A percentile compares a stretch with the other conserved stretches of the same genome.
Conservation (phyloP, 768 basidiomycete genomes). For the Boletellus sp. region DNA sequence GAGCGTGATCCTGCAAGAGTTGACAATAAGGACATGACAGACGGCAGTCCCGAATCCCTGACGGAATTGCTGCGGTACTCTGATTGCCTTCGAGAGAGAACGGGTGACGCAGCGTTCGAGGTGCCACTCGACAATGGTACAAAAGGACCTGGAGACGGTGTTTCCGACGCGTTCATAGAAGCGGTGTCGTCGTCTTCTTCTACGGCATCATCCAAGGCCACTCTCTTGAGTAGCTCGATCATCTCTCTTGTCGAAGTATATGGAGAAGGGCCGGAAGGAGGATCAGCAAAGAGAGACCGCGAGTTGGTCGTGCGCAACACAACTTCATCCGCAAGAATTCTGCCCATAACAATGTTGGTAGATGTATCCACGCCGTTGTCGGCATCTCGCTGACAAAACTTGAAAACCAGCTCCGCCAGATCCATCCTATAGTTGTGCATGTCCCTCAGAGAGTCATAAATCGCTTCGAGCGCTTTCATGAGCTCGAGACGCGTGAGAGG, state of each 20-base stretch:
- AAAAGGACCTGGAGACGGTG: constrained; percentile 35
- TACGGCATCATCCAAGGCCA: constrained; percentile 34
- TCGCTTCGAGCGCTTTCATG: constrained; percentile 52
- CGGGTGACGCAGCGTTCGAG: constrained; percentile 45
- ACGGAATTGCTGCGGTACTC: constrained; percentile 44
- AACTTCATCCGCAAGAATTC: constrained; percentile 65
- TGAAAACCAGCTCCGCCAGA: constrained; percentile 52
- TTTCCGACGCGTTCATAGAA: constrained; percentile 38
- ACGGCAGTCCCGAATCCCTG: constrained; percentile 49
- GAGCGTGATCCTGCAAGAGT: constrained; percentile 63
- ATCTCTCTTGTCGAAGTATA: constrained; percentile 22
- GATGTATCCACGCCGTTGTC: constrained; percentile 26
- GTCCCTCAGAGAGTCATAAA: constrained; percentile 66
- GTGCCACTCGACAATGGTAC: constrained; percentile 26
- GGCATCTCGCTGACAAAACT: constrained; percentile 41
- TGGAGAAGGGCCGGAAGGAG: constrained; percentile 13
- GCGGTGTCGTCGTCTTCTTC: constrained; percentile 43
- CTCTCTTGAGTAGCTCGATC: constrained; percentile 41
- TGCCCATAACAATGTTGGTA: constrained; percentile 42
- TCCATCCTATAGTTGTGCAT: constrained; percentile 60
- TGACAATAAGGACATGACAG: constrained; percentile 61
- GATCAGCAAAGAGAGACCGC: constrained; percentile 13
- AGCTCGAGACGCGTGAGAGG: constrained; percentile 54
- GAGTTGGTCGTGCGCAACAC: constrained; percentile 51
- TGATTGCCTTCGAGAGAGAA: constrained; percentile 55